A percentile compares a stretch with the other conserved stretches of the same genome.
Evolutionary conservation across 2,329 filamentous ascomycete species (phyloP).

Genomic region (Furcasterigmium sp.): DNA sequence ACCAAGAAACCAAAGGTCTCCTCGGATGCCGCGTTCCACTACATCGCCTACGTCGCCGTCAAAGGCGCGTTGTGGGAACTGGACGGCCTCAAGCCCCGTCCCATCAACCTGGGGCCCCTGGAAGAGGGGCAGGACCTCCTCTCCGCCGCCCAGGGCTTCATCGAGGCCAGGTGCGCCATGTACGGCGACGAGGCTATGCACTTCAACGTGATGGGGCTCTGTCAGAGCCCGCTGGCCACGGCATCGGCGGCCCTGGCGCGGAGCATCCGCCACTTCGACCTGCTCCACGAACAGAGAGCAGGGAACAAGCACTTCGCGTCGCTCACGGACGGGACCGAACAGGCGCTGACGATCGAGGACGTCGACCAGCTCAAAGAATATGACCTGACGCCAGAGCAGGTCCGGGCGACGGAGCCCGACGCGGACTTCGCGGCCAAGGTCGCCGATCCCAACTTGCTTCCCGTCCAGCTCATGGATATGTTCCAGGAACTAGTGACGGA

Average conservation of each 20-base stretch:
- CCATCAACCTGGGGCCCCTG: slow-evolving; percentile 52
- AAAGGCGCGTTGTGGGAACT: slow-evolving; percentile 78
- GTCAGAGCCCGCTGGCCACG: slow-evolving; percentile 55
- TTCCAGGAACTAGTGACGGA: slow-evolving; percentile 32
- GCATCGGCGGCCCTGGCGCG: slow-evolving; percentile 41
- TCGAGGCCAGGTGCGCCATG: slow-evolving; percentile 62
- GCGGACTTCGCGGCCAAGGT: slow-evolving; percentile 5
- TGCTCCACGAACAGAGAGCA: slow-evolving; percentile 32
- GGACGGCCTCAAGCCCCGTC: slow-evolving; percentile 74
- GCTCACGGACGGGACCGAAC: slow-evolving; percentile 5
- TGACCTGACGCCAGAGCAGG: slow-evolving; percentile 17
- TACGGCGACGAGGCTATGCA: slow-evolving; percentile 61
- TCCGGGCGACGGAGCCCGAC: slow-evolving; percentile 15
- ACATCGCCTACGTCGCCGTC: slow-evolving; percentile 80
- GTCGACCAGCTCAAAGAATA: slow-evolving; percentile 22
- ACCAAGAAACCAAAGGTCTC: slow-evolving; percentile 35
- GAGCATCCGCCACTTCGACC: slow-evolving; percentile 32
- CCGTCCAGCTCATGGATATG: slow-evolving; percentile 24
- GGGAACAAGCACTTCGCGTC: slow-evolving; percentile 5
- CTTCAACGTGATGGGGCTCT: slow-evolving; percentile 76
- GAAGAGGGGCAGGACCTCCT: slow-evolving; percentile 17
- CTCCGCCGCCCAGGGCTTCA: slow-evolving; percentile 49
- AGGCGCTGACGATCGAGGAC: slow-evolving; percentile 15
- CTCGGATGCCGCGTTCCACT: slow-evolving; percentile 71
- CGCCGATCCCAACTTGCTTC: slow-evolving; percentile 3